phyloP scores from a whole-genome alignment of 495 filamentous ascomycete species.

The Pyrenopolyporus hunteri region DNA sequence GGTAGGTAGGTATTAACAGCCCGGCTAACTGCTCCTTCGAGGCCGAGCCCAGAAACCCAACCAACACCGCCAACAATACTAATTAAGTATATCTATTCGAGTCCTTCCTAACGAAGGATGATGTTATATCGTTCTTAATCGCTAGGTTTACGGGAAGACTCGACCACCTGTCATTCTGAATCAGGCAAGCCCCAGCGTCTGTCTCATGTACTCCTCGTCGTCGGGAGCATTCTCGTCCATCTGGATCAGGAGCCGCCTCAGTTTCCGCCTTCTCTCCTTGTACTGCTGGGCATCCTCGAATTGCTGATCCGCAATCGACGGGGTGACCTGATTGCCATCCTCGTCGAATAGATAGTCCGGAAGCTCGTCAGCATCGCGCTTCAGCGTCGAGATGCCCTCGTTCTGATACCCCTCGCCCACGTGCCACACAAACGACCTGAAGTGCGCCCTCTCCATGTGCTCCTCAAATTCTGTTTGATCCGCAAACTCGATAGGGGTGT shows the following conservation, averaged over 20 bases:
- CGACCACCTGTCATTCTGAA: neutral
- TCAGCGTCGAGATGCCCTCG: slow-evolving; percentile 33
- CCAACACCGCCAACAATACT: neutral
- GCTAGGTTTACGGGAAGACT: neutral
- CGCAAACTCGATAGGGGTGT: slow-evolving; percentile 28
- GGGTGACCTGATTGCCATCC: slow-evolving; percentile 52
- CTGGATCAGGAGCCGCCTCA: slow-evolving; percentile 39
- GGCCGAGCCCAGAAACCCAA: neutral
- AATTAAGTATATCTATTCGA: neutral
- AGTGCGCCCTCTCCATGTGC: slow-evolving; percentile 67
- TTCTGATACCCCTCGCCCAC: slow-evolving; percentile 66
- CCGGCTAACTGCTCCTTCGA: neutral
- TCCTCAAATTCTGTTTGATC: slow-evolving; percentile 55
- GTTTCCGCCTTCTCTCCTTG: slow-evolving; percentile 39
- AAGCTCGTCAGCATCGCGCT: slow-evolving; percentile 33
- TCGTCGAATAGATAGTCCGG: slow-evolving; percentile 51
- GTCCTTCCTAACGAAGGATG: neutral
- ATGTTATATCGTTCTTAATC: neutral
- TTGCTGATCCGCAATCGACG: slow-evolving; percentile 45
- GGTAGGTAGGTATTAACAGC: neutral
- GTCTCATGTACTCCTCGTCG: slow-evolving; percentile 49
- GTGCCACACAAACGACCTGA: slow-evolving; percentile 65
- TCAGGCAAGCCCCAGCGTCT: slow-evolving; percentile 36
- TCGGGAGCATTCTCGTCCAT: slow-evolving; percentile 47
- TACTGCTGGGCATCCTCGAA: slow-evolving; percentile 48